These are phyloP conservation scores for Septoria linicola DNA, from an alignment of 2,329 filamentous ascomycete species.

Conservation along the genomic window DNA sequence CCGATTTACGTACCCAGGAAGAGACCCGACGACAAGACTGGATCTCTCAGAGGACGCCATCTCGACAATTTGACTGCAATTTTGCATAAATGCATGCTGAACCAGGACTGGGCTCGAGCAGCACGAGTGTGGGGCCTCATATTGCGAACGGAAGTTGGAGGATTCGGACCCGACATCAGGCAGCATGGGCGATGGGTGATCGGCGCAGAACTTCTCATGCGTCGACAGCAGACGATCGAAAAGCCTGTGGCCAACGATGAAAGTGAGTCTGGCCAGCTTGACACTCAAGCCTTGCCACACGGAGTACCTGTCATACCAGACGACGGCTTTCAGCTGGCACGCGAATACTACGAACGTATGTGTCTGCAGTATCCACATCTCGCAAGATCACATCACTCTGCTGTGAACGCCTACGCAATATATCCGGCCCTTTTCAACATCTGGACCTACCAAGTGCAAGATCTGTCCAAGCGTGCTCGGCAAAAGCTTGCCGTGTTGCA, in stretches of 20 bases:
- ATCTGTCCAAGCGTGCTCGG: constrained; percentile 53
- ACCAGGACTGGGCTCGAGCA: constrained; percentile 69
- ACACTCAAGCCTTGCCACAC: too few species aligned
- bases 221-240: constrained; percentile 38
- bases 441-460: constrained; percentile 73
- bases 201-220: constrained; percentile 79
- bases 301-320: constrained; percentile 22
- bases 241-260: constrained; percentile 7
- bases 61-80: constrained; percentile 66
- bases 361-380: constrained; percentile 75
- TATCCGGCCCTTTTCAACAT: constrained; percentile 77
- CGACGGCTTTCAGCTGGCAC: constrained; percentile 57
- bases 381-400: constrained; percentile 54
- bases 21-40: constrained; percentile 21
- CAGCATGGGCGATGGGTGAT: constrained; percentile 73
- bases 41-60: constrained; percentile 53
- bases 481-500: constrained; percentile 16
- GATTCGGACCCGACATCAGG: constrained; percentile 65
- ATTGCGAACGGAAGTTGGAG: constrained; percentile 59
- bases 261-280: constrained; percentile 1
- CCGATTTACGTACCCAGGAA: constrained; percentile 40
- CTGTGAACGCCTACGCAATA: constrained; percentile 69
- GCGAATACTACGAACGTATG: constrained; percentile 73
- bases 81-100: constrained; percentile 69
- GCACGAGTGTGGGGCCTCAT: constrained; percentile 73